Conservation (phyloP, 2,329 filamentous ascomycete species). For the Fusarium fujikuroi region DNA sequence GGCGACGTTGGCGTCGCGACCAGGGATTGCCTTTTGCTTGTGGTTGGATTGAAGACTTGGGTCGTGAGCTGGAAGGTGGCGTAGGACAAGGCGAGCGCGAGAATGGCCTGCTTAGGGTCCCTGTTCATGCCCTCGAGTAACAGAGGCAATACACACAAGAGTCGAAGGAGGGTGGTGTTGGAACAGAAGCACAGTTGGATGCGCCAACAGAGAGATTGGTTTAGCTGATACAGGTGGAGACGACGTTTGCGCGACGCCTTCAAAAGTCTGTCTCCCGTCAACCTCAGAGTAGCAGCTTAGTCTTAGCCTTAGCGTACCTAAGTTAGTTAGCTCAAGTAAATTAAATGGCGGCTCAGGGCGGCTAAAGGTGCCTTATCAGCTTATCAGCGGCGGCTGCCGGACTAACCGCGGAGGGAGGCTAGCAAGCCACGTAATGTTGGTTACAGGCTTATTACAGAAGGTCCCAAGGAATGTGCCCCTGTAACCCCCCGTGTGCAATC, state of each 20-base stretch:
- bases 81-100: constrained; percentile 50
- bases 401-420: constrained; percentile 14
- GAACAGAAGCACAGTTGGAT: constrained; percentile 16
- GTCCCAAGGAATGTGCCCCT: constrained; percentile 13
- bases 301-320: neutral
- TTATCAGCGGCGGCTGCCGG: constrained; percentile 31
- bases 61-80: constrained; percentile 52
- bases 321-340: neutral
- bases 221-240: constrained; percentile 29
- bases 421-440: constrained; percentile 32
- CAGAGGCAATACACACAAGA: neutral
- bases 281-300: neutral
- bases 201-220: constrained; percentile 34
- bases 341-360: constrained; percentile 9
- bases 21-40: constrained; percentile 42
- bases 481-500: constrained; percentile 27
- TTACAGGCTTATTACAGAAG: constrained; percentile 22
- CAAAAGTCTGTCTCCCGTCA: constrained; percentile 13
- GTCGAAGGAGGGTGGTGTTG: neutral
- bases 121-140: constrained; percentile 47
- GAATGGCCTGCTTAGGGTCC: constrained; percentile 53
- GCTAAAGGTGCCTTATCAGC: constrained; percentile 21
- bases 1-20: constrained; percentile 43
- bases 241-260: constrained; percentile 21
- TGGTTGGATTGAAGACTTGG: constrained; percentile 47